Evolutionary conservation across 306 rosid species (phyloP).

Genomic region (Medicago lupulina): DNA sequence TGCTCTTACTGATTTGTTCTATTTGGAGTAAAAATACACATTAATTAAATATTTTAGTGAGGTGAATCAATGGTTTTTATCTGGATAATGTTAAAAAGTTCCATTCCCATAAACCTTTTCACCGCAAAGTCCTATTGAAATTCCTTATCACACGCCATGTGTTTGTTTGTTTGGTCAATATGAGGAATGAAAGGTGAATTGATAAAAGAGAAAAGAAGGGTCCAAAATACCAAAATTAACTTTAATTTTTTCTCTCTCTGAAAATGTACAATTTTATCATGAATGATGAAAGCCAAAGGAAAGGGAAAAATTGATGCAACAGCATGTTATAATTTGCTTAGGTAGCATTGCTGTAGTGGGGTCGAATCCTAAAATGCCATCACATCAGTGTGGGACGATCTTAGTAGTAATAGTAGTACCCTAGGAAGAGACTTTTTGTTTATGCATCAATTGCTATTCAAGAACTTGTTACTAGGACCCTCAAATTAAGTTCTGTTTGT

Average conservation of each 20-base stretch:
- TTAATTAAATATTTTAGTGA: neutral
- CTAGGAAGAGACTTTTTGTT: constrained; percentile 8
- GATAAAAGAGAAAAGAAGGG: neutral
- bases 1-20: neutral
- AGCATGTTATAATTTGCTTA: constrained; percentile 35
- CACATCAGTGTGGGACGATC: constrained; percentile 35
- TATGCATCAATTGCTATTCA: constrained; percentile 5
- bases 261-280: constrained; percentile 27
- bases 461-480: constrained; percentile 37
- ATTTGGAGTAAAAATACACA: neutral
- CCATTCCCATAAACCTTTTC: neutral
- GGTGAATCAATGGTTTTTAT: neutral
- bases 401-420: neutral
- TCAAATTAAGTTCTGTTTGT: constrained; percentile 14
- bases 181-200: neutral
- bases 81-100: neutral
- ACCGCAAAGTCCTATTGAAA: neutral
- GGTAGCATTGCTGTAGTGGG: constrained; percentile 30
- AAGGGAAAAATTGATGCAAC: constrained; percentile 37
- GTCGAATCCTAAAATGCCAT: constrained; percentile 29
- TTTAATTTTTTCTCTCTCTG: constrained; percentile 1
- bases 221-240: neutral
- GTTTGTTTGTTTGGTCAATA: constrained; percentile 33
- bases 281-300: constrained; percentile 42
- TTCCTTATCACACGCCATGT: constrained; percentile 6